Evolutionary conservation across 805 yeast genomes (phyloP), one percentile per base, ranked within the genome.

Genomic region (Yarrowia osloensis): DNA sequence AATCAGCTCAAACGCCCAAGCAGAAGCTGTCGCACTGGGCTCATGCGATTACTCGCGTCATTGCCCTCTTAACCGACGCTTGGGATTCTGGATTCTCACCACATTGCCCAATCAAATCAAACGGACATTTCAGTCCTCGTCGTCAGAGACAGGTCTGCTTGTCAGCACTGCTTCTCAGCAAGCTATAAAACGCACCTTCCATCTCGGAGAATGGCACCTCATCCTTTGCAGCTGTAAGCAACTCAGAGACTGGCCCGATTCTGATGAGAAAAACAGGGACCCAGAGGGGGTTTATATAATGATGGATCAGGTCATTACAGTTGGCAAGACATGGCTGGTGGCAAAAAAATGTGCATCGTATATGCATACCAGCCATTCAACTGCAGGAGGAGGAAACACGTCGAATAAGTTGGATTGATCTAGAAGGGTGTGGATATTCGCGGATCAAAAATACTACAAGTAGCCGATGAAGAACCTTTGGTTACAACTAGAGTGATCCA

Each of bases 201-300:
- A 12, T 37, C 42, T n/a, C 11, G 13, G 28, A 42, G 47, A 22
- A 42, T 15, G 47, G n/a, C n/a, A n/a, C n/a, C n/a, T n/a, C n/a
- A n/a, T n/a, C n/a, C n/a, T n/a, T n/a, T n/a, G n/a, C n/a, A n/a
- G n/a, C n/a, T n/a, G n/a, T n/a, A n/a, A n/a, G n/a, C n/a, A n/a
- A 42, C 47, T 42, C 47, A 42, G 47, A 42, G 47, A 42, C 47
- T 42, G 47, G 47, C 22, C 47, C 19, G 47, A 42, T 42, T 22
- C 47, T 42, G 28, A 42, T 42, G 47, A 42, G 13, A 42, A 22
- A 42, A 21, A 15, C n/a, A 12, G 47, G 47, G 47, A 42, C 17
- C 17, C 26, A 22, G 17, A 19, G 47, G 47, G 47, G 47, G 47
- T 42, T 42, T 42, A 42, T 42, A 42, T 42, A 42, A 22, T 42